Evolutionary conservation across 306 rosid species (phyloP), one percentile per base, ranked within the genome.

Genomic region (Albizia julibrissin): DNA sequence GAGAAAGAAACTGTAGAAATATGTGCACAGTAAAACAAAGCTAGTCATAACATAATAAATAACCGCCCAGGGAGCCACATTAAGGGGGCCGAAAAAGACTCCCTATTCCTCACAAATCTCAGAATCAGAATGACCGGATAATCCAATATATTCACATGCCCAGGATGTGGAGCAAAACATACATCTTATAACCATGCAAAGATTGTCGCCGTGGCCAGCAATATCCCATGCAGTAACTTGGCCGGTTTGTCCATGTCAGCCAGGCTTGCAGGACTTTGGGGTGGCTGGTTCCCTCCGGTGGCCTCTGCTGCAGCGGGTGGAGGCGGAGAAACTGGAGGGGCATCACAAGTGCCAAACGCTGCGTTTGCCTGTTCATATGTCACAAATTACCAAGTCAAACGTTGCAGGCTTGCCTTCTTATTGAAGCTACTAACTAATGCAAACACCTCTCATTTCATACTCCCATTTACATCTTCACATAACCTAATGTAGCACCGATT

Each of bases 271-370:
- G 83, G 47, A 29, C 13, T n/a, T n/a, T 26, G 72, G 6, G 82
- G 0, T 2, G 72, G 76, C 33, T 88, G 46, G 67, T 86, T n/a
- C 22, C 39, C 77, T 22, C 16, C 39, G 18, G 81, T 8, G 66
- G 79, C 19, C 3, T 42, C 44, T 16, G 24, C 84, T 0, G 93
- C 71, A 19, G 97, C 97, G 2, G 99, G 99, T 7, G 98, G 98
- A 16, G 98, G 99, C 4, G 99, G 99, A 83, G 99, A 86, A 76
- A 92, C 79, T 6, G 79, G 88, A 75, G 98, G 98, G 62, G 90
- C 90, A 31, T 92, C 91, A 19, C 99, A 96, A 10, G 91, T 80
- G 27, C 98, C 99, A 81, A 75, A 88, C 10, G 86, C 76, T 13
- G 86, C 89, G 46, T 93, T 89, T 78, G 64, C 91, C 99, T 93